Conservation (phyloP, 2,329 filamentous ascomycete genomes). For the Cordyceps cicadae region DNA sequence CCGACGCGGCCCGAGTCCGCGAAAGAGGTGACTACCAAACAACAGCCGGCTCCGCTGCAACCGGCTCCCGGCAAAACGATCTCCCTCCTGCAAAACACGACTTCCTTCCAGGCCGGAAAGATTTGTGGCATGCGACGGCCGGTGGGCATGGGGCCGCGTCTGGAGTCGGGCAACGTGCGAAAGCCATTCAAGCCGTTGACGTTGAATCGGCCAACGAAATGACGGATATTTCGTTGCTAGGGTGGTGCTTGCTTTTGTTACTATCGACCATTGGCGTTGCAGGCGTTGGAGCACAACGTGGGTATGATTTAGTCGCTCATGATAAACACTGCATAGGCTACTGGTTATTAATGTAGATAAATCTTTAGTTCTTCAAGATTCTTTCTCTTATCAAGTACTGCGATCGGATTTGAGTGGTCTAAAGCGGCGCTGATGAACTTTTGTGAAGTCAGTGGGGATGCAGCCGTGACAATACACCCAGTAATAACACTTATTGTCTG, state of each 20-base stretch:
- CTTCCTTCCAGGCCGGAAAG: constrained; percentile 37
- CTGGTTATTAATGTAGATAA: neutral
- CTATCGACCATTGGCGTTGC: neutral
- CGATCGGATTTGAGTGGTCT: neutral
- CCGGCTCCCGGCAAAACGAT: constrained; percentile 22
- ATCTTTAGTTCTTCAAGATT: neutral
- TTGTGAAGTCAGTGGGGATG: too few species aligned
- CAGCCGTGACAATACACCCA: too few species aligned
- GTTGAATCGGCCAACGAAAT: constrained; percentile 34
- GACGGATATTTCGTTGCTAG: neutral
- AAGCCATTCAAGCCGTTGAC: constrained; percentile 52
- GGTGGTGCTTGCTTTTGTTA: neutral
- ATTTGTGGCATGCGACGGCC: constrained; percentile 35
- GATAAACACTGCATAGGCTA: neutral
- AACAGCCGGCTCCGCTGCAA: constrained; percentile 19
- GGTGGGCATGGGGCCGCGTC: constrained; percentile 35
- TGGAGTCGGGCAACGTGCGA: constrained; percentile 41
- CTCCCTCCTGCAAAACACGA: constrained; percentile 43
- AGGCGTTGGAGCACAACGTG: neutral
- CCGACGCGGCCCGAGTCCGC: constrained; percentile 29
- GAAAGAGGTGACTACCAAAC: constrained; percentile 14
- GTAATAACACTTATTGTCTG: too few species aligned
- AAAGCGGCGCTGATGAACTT: neutral
- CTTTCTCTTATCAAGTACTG: too few species aligned
- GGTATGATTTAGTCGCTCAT: neutral